Conservation (phyloP, 441 rosid species). For the Metrosideros polymorpha region DNA sequence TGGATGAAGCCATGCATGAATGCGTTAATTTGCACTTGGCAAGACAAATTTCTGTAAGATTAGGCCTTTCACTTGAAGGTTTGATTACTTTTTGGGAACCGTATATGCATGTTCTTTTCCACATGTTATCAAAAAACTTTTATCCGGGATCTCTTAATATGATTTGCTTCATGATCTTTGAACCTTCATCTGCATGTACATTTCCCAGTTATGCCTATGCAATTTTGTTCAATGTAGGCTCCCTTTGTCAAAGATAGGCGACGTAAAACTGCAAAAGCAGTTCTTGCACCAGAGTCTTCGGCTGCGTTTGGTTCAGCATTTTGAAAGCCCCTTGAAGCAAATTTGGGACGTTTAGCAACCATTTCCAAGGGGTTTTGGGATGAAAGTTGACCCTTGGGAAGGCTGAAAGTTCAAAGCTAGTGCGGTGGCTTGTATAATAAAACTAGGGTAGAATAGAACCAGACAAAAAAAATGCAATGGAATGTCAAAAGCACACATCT, state of each 20-base stretch:
- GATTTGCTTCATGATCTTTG: slow-evolving; percentile 3
- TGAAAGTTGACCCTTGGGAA: no score
- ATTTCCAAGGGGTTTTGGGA: no score
- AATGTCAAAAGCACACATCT: background rate
- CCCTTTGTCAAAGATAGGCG: slow-evolving; percentile 89
- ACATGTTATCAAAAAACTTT: background rate
- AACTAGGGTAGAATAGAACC: no score
- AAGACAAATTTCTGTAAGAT: background rate
- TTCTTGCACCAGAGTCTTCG: slow-evolving; percentile 81
- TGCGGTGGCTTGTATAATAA: no score
- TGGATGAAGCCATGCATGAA: background rate
- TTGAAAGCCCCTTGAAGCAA: no score
- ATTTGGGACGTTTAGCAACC: no score
- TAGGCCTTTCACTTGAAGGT: background rate
- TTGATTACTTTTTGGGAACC: background rate
- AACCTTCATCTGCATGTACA: background rate
- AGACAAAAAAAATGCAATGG: background rate
- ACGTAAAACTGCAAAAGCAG: slow-evolving; percentile 82
- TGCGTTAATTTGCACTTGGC: background rate
- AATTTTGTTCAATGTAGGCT: slow-evolving; percentile 37
- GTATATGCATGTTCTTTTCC: background rate
- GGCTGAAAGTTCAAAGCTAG: no score
- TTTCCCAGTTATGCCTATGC: background rate
- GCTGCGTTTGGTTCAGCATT: no score
- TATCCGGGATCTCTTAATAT: background rate